A percentile compares a stretch with the other conserved stretches of the same genome.
phyloP scores from a whole-genome alignment of 805 yeast genomes.

The Priceomyces carsonii region DNA sequence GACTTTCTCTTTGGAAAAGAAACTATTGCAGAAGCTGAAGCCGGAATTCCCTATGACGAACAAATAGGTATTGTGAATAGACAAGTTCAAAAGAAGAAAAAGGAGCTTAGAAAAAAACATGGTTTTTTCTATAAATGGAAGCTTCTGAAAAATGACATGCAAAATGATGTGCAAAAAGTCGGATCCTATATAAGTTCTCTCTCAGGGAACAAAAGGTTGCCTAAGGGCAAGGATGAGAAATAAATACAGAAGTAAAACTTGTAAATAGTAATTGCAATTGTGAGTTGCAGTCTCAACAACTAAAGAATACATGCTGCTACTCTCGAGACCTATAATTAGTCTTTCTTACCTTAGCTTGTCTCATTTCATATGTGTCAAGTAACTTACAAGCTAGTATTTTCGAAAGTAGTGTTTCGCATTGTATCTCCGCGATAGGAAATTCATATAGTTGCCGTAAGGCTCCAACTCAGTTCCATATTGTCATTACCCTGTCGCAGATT shows the following conservation, averaged over 20 bases:
- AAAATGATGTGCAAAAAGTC: conserved; percentile 2
- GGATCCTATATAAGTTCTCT: conserved; percentile 2
- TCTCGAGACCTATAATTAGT: no score
- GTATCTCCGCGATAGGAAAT: no score
- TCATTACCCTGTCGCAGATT: conserved; percentile 10
- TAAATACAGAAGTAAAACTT: no score
- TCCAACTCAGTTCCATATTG: no score
- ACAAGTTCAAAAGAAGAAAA: conserved; percentile 49
- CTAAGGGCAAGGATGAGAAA: neutral
- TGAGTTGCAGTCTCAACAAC: no score
- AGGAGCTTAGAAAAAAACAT: conserved; percentile 51
- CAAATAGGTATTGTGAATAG: conserved; percentile 50
- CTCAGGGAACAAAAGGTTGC: neutral
- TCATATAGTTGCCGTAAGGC: no score
- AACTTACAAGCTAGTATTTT: no score
- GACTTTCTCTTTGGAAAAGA: conserved; percentile 83
- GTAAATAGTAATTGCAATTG: no score
- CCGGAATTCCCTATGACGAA: conserved; percentile 63
- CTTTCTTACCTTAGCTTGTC: no score
- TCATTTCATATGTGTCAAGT: no score
- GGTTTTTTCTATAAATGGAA: conserved; percentile 65
- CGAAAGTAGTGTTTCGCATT: no score
- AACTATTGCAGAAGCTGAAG: conserved; percentile 72
- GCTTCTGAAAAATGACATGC: conserved; percentile 31
- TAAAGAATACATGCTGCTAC: no score